Percentiles rank a stretch among this genome's conserved stretches.
phyloP scores from a whole-genome alignment of 1,139 yeast genomes.

The Kluyveromyces marxianus region DNA sequence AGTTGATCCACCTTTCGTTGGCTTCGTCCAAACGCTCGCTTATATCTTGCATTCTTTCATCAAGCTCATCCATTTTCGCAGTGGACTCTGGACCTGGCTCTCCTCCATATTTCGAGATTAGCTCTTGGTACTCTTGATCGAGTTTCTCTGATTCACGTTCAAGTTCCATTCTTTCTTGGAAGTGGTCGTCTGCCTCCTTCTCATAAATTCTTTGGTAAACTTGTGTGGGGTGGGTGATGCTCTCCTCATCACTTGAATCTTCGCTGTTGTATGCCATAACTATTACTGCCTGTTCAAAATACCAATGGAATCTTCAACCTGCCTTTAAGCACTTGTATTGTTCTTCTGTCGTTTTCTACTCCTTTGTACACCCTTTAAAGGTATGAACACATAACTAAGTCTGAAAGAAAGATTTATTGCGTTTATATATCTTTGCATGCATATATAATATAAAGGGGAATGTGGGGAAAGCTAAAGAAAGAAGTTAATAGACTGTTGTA shows the following conservation, averaged over 20 bases:
- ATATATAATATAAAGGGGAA: too few species aligned
- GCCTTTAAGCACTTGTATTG: too few species aligned
- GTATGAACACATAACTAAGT: too few species aligned
- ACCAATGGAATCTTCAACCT: background rate
- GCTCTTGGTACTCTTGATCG: background rate
- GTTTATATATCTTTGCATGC: too few species aligned
- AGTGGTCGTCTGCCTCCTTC: conserved; percentile 2
- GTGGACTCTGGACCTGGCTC: background rate
- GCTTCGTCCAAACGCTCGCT: background rate
- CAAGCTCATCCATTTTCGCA: background rate
- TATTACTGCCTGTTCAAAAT: background rate
- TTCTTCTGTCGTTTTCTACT: too few species aligned
- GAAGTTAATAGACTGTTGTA: too few species aligned
- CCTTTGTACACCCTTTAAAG: too few species aligned
- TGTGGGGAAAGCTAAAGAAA: too few species aligned
- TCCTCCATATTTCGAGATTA: background rate
- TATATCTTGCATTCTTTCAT: background rate
- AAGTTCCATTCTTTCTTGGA: background rate
- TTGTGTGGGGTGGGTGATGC: conserved; percentile 3
- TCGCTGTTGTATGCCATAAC: conserved; percentile 1
- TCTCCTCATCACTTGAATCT: conserved; percentile 2
- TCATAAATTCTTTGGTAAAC: conserved; percentile 4
- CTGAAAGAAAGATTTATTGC: too few species aligned
- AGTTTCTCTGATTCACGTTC: background rate
- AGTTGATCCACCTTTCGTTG: conserved; percentile 5